These are phyloP conservation scores for Mycena pura DNA, from an alignment of 768 basidiomycete species.

Conservation along the genomic window DNA sequence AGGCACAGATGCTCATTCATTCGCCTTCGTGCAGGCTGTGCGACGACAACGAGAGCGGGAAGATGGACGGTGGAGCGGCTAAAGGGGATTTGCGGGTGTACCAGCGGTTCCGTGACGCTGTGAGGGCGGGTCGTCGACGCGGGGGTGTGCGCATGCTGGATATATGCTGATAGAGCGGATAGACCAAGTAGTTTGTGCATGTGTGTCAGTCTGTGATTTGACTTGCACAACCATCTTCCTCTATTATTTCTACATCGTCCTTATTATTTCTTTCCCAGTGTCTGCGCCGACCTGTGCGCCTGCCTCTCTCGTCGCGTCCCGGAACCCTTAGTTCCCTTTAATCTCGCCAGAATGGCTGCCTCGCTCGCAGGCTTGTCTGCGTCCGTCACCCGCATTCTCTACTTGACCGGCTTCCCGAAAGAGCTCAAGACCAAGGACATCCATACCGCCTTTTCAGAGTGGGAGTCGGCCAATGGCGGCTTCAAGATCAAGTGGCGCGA, in stretches of 20 bases:
- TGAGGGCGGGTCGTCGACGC: background rate
- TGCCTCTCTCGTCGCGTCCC: conserved; percentile 30
- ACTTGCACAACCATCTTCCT: conserved; percentile 8
- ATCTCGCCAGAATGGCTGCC: conserved; percentile 59
- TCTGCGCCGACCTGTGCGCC: conserved; percentile 31
- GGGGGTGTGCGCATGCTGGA: background rate
- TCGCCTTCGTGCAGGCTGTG: background rate
- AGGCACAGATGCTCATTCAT: background rate
- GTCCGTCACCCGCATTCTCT: conserved; percentile 94
- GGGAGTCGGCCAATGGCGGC: conserved; percentile 85
- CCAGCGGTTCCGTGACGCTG: background rate
- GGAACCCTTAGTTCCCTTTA: conserved; percentile 34
- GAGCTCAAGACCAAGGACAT: conserved; percentile 98
- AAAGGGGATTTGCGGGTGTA: conserved; percentile 10
- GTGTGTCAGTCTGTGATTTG: too few relatives aligned
- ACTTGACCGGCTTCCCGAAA: conserved; percentile 89
- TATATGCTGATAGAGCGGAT: background rate
- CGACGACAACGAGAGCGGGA: background rate
- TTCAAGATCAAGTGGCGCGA: conserved; percentile 99
- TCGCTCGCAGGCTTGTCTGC: conserved; percentile 87
- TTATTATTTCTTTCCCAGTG: conserved; percentile 19
- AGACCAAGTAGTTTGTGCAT: too few relatives aligned
- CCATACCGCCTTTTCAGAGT: conserved; percentile 88
- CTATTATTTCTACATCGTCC: conserved; percentile 17
- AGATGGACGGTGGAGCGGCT: conserved; percentile 13